A percentile compares a stretch with the other conserved stretches of the same genome.
Evolutionary conservation across 2,329 filamentous ascomycete species (phyloP).

Genomic region (Verticillium nubilum): DNA sequence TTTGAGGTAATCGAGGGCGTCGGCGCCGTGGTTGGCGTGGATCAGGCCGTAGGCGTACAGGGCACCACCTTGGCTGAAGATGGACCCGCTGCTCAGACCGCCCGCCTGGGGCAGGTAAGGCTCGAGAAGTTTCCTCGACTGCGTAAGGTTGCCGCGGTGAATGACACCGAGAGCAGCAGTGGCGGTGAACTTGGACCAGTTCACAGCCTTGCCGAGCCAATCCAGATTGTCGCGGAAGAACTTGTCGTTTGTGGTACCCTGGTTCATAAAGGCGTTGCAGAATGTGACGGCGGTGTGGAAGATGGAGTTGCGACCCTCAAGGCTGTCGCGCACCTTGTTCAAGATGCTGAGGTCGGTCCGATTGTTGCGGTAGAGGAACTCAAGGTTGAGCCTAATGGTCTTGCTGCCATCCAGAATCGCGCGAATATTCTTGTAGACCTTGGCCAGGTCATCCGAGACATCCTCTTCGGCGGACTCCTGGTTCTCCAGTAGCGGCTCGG

Average conservation of each 20-base stretch:
- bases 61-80: slow-evolving; percentile 94
- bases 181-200: slow-evolving; percentile 99
- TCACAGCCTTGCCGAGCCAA: slow-evolving; percentile 96
- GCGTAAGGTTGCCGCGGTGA: slow-evolving; percentile 88
- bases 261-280: slow-evolving; percentile 98
- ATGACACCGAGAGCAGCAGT: slow-evolving; percentile 95
- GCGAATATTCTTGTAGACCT: slow-evolving; percentile 58
- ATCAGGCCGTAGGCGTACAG: slow-evolving; percentile 94
- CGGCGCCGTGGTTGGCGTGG: slow-evolving; percentile 93
- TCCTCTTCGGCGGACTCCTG: slow-evolving; percentile 37
- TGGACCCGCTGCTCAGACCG: slow-evolving; percentile 71
- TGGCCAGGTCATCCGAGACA: slow-evolving; percentile 46
- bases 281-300: slow-evolving; percentile 98
- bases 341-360: slow-evolving; percentile 86
- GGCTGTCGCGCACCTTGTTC: slow-evolving; percentile 92
- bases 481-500: slow-evolving; percentile 41
- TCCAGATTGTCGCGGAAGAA: slow-evolving; percentile 98
- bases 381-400: slow-evolving; percentile 89
- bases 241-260: slow-evolving; percentile 94
- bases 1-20: slow-evolving; percentile 76
- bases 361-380: slow-evolving; percentile 95
- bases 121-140: slow-evolving; percentile 88
- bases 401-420: slow-evolving; percentile 79
- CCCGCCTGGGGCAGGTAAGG: slow-evolving; percentile 83
- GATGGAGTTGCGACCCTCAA: slow-evolving; percentile 95